Evolutionary conservation across 805 yeast genomes (phyloP).

Genomic region (Saturnispora diversa): DNA sequence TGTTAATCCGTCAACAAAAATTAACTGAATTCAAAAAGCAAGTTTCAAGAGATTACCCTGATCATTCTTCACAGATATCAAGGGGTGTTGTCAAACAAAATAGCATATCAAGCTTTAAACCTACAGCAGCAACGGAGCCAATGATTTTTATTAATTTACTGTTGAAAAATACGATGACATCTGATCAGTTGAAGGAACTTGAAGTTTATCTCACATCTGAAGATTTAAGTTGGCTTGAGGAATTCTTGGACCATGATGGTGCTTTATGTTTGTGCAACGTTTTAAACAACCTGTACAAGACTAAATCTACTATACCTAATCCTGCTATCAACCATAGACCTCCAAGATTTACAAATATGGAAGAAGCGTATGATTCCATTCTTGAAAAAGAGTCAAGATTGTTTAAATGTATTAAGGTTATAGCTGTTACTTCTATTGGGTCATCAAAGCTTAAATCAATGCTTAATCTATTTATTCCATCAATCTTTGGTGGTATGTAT

Average conservation of each 20-base stretch:
- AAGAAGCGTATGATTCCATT: constrained; percentile 27
- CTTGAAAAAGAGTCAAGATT: constrained; percentile 68
- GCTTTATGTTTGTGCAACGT: constrained; percentile 79
- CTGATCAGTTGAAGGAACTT: constrained; percentile 67
- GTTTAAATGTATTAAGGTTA: constrained; percentile 72
- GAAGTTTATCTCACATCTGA: constrained; percentile 93
- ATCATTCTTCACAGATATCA: background rate
- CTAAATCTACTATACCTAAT: constrained; percentile 17
- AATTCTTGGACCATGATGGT: constrained; percentile 79
- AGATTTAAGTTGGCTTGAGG: constrained; percentile 65
- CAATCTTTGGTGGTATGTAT: constrained; percentile 69
- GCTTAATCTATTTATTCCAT: constrained; percentile 44
- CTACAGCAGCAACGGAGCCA: constrained; percentile 34
- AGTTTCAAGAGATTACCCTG: constrained; percentile 16
- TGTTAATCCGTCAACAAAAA: constrained; percentile 80
- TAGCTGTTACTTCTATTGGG: constrained; percentile 64
- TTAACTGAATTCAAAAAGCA: constrained; percentile 62
- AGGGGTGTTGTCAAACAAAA: constrained; percentile 1
- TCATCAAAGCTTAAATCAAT: constrained; percentile 56
- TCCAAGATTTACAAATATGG: constrained; percentile 23
- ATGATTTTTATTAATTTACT: constrained; percentile 56
- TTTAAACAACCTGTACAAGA: constrained; percentile 34
- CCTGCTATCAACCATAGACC: constrained; percentile 3
- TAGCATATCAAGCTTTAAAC: constrained; percentile 3
- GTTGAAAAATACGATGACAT: constrained; percentile 58